Evolutionary conservation across 495 filamentous ascomycete species (phyloP), one percentile per base, ranked within the genome.

Genomic region (Penicillium waksmanii): DNA sequence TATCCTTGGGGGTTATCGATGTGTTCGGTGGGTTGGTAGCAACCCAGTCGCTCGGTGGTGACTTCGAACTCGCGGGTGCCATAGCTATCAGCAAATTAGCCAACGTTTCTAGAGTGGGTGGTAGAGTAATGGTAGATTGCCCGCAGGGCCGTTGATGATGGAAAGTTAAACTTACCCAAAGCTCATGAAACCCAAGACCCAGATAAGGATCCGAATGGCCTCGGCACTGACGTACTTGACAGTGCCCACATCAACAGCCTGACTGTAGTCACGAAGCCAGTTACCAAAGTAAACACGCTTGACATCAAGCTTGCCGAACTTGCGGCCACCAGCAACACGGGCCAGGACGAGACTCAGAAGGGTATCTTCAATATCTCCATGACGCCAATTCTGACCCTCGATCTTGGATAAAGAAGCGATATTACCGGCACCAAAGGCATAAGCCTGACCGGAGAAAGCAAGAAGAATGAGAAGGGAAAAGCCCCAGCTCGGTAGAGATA

Each of bases 11-110:
- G 88, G 70, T 96, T 90, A 71, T 96, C 92, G 64, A 96, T 96
- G 67, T 94, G 90, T 67, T 94, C 90, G 64, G 92, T 91, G 1
- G 90, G 90, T 40, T 91, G 80, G 70, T 97, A 97, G 74, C 91
- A 95, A 49, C 93, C 93, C 11, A 97, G 82, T 46, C 93, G 84
- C 15, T 96, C 89, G 10, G 85, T 82, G 2, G 93, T 97, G 64
- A 97, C 91, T 71, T 97, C 92, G 64, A 97, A 97, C 75, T 96
- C 93, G 50, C 81, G 81, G 36, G 92, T 94, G n/a, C 89, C 93
- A 68, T 90, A 97, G 23, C 93, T 77, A 53, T 1, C 11, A 46
- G 9, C 15, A 10, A 21, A 3, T 46, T 21, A 46, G 43, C 18
- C 15, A 18, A n/a, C 7, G 1, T 21, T 21, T 21, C 43, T 3